Percentiles rank a stretch among this genome's conserved stretches.
phyloP scores from a whole-genome alignment of 345 rosid genomes.

The Euphorbia tirucalli region DNA sequence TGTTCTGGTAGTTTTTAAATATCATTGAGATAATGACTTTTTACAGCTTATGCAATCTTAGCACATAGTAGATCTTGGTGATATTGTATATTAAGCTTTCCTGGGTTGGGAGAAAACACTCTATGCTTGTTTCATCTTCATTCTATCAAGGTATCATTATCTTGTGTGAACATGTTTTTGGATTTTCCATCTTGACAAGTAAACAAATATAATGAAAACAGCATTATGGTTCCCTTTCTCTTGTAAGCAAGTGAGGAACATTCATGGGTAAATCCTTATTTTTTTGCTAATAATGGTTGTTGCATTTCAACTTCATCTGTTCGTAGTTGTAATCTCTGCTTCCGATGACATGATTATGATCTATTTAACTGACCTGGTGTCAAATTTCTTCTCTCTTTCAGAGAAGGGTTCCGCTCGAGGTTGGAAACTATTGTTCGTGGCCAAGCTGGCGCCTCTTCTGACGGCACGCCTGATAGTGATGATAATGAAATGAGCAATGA shows the following conservation, averaged over 20 bases:
- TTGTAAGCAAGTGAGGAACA: neutral
- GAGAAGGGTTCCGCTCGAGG: slow-evolving; percentile 89
- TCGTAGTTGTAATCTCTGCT: neutral
- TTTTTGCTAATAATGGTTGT: neutral
- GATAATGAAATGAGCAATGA: slow-evolving; percentile 43
- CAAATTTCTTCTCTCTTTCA: slow-evolving; percentile 26
- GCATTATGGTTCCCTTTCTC: neutral
- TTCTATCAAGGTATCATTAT: neutral
- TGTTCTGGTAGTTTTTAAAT: neutral
- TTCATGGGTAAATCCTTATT: neutral
- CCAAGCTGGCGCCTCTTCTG: slow-evolving; percentile 59
- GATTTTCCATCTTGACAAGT: neutral
- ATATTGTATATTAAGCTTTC: neutral
- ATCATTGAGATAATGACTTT: neutral
- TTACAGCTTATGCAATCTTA: neutral
- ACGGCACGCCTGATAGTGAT: slow-evolving; percentile 38
- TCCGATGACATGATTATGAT: neutral
- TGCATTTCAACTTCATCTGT: neutral
- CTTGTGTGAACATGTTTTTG: neutral
- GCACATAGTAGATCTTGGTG: neutral
- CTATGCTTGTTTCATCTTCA: neutral
- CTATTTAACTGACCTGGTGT: neutral
- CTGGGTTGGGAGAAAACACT: neutral
- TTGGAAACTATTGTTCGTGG: slow-evolving; percentile 66
- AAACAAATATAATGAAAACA: neutral